Percentiles rank a stretch among this genome's conserved stretches.
phyloP scores from a whole-genome alignment of 352 stramenopile genomes.

The Pythium phragmitis region DNA sequence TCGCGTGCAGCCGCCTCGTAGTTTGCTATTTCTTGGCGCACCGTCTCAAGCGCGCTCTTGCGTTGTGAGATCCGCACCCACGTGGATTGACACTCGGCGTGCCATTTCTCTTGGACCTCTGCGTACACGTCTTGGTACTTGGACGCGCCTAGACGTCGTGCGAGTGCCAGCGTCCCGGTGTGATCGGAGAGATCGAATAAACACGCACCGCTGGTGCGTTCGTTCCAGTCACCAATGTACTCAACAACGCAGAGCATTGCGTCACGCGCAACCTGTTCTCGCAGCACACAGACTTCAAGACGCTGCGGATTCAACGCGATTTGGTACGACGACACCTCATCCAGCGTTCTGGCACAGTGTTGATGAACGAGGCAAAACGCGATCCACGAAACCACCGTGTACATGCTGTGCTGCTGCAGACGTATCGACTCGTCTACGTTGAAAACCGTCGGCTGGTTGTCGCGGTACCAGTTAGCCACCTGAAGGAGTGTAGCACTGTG shows the following conservation, averaged over 20 bases:
- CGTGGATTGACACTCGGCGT: background rate
- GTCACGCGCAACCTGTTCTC: slow-evolving; percentile 1
- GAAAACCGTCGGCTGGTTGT: background rate
- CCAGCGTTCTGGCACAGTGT: background rate
- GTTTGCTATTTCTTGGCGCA: slow-evolving; percentile 1
- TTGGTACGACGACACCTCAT: background rate
- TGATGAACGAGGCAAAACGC: slow-evolving; percentile 6
- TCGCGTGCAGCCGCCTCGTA: background rate
- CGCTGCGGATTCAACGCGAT: slow-evolving; percentile 5
- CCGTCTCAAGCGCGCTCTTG: background rate
- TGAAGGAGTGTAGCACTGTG: background rate
- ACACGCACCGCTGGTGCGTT: background rate
- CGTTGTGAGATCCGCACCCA: background rate
- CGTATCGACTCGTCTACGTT: slow-evolving; percentile 2
- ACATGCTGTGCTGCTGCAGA: slow-evolving; percentile 5
- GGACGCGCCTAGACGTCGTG: background rate
- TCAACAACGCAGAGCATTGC: background rate
- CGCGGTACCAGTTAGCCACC: slow-evolving; percentile 2
- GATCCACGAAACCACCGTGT: slow-evolving; percentile 5
- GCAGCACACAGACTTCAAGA: slow-evolving; percentile 9
- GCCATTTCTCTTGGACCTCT: slow-evolving; percentile 5
- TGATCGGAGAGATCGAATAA: slow-evolving; percentile 8
- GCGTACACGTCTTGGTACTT: background rate
- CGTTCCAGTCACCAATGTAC: slow-evolving; percentile 16
- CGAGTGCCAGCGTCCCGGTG: slow-evolving; percentile 1